Evolutionary conservation across 495 filamentous ascomycete genomes (phyloP), one percentile per base, ranked within the genome.

Genomic region (Thermothielavioides terrestris): DNA sequence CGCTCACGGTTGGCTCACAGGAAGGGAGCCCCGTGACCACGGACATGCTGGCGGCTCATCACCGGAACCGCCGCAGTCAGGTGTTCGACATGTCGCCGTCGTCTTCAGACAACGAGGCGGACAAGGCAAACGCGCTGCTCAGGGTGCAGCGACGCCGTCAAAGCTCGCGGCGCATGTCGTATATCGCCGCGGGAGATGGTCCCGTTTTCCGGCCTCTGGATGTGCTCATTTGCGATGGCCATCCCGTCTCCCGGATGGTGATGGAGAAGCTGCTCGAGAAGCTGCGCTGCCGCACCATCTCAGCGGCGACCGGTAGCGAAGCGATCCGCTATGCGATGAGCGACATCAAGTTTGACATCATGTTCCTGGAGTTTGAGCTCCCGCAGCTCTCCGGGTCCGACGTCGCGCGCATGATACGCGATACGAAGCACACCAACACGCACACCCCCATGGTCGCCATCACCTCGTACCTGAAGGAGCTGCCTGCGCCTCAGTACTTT

Each of bases 261-360:
- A 95, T 97, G 92, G 92, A 97, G 61, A 88, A 90, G 50, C 70
- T 97, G 6, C 80, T 97, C 37, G 94, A 97, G 66, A 97, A 94
- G 68, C 76, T 98, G 30, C 83, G 85, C 28, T 98, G 92, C 57
- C 85, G 94, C 15, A 95, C 89, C n/a, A 94, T 98, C 52, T 83
- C 86, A 14, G 92, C 89, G 2, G 74, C 79, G 7, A 94, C 88
- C 54, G 92, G 94, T 15, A 76, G 86, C 2, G 92, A 98, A 58
- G 94, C 89, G 2, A 82, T 91, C 63, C 81, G 91, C 21, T 94
- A 86, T 67, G 89, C 90, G 35, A 84, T 95, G 71, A 85, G 89
- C 59, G 88, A 96, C 64, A 88, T 98, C 64, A 80, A 83, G 60
- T 83, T 97, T 81, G 92, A 98, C 67, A 91, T 98, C 57, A 96